A percentile compares a stretch with the other conserved stretches of the same genome.
Conservation (phyloP, 164 flowering plant genomes). For the Vitis rotundifolia region DNA sequence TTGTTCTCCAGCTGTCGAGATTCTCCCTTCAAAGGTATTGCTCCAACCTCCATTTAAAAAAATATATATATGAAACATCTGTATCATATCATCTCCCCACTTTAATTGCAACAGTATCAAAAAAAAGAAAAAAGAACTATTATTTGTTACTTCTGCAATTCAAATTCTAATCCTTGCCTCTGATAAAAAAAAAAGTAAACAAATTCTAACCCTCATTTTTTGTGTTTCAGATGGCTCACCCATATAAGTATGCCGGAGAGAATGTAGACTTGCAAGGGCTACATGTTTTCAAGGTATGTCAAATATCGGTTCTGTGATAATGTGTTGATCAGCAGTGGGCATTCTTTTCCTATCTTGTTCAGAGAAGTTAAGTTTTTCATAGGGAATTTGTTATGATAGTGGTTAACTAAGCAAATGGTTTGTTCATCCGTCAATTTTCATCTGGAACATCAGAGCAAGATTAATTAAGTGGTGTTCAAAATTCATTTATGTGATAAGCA, state of each 20-base stretch:
- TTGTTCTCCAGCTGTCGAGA: slow-evolving; percentile 86
- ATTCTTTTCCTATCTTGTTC: no score
- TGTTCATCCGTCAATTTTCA: no score
- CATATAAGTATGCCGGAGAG: slow-evolving; percentile 77
- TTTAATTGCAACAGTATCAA: neutral
- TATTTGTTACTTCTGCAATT: no score
- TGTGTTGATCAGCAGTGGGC: neutral
- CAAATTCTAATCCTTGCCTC: no score
- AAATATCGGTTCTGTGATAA: neutral
- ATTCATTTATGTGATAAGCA: no score
- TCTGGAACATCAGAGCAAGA: no score
- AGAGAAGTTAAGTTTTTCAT: no score
- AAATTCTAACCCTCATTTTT: neutral
- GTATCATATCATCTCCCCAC: neutral
- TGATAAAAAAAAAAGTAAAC: no score
- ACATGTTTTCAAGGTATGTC: slow-evolving; percentile 67
- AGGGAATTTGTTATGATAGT: no score
- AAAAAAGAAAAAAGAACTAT: no score
- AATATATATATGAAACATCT: neutral
- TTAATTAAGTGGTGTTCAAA: no score
- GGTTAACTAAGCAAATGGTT: no score
- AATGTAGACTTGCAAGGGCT: slow-evolving; percentile 74
- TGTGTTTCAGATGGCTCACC: slow-evolving; percentile 52
- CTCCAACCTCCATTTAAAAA: neutral
- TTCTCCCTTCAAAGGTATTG: slow-evolving; percentile 82